A percentile compares a stretch with the other conserved stretches of the same genome.
phyloP scores from a whole-genome alignment of 495 filamentous ascomycete species.

The Rhypophila decipiens region DNA sequence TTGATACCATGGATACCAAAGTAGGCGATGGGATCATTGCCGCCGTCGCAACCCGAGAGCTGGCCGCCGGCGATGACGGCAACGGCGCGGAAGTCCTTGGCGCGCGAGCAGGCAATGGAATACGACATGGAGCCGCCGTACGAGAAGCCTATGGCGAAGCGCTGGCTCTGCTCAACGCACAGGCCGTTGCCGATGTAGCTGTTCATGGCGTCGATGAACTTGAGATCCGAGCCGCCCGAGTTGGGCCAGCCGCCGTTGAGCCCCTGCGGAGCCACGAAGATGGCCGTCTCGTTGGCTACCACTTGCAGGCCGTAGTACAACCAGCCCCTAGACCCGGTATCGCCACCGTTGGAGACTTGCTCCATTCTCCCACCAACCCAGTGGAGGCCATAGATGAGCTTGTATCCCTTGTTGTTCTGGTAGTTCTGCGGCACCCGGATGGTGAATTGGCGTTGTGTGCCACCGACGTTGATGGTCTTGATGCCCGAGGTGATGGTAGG shows the following conservation, averaged over 20 bases:
- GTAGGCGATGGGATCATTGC: conserved; percentile 37
- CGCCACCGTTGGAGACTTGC: conserved; percentile 19
- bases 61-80: conserved; percentile 30
- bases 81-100: conserved; percentile 33
- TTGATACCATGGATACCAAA: conserved; percentile 33
- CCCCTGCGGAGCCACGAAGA: conserved; percentile 38
- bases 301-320: conserved; percentile 34
- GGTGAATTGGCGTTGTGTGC: conserved; percentile 28
- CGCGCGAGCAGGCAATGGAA: conserved; percentile 32
- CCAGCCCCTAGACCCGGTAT: conserved; percentile 18
- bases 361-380: conserved; percentile 33
- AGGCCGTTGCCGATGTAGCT: conserved; percentile 25
- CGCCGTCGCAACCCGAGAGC: conserved; percentile 32
- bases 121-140: conserved; percentile 43
- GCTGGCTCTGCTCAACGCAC: conserved; percentile 33
- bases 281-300: conserved; percentile 29
- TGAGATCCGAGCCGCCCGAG: conserved; percentile 31
- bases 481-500: conserved; percentile 24
- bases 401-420: conserved; percentile 29
- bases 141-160: conserved; percentile 38
- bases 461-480: conserved; percentile 26
- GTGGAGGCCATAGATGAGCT: conserved; percentile 36
- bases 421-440: conserved; percentile 39
- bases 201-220: conserved; percentile 30
- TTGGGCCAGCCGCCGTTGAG: conserved; percentile 41